These are phyloP conservation scores for Globisporangium megalacanthum DNA, from an alignment of 352 stramenopile species.

Conservation along the genomic window DNA sequence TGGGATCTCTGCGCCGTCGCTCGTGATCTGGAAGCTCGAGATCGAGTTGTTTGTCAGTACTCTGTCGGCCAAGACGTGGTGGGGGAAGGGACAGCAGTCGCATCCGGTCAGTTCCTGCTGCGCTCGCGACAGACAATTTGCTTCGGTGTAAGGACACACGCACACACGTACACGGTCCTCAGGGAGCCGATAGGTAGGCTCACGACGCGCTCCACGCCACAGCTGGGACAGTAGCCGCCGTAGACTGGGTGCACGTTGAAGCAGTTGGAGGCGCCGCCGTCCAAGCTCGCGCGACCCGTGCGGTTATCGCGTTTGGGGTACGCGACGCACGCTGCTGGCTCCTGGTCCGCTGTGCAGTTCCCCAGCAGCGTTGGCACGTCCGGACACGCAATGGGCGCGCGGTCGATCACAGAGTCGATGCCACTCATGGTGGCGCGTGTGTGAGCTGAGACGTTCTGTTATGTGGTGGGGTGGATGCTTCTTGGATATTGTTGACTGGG, in stretches of 20 bases:
- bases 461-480: too few relatives aligned
- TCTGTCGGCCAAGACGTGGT: not conserved
- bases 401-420: not conserved
- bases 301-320: not conserved
- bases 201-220: constrained; percentile 1
- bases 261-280: not conserved
- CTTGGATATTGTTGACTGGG: too few relatives aligned
- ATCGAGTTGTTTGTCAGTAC: constrained; percentile 13
- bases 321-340: not conserved
- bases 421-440: not conserved
- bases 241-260: constrained; percentile 1
- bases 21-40: constrained; percentile 4
- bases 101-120: not conserved
- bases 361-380: not conserved
- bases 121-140: too few relatives aligned
- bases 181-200: not conserved
- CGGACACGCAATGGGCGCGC: constrained; percentile 1
- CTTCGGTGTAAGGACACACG: not conserved
- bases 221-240: not conserved
- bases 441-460: not conserved
- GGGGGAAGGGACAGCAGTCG: not conserved
- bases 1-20: not conserved
- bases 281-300: not conserved
- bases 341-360: constrained; percentile 1
- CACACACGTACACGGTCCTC: not conserved